Conservation (phyloP, 495 filamentous ascomycete genomes). For the Jackrogersella minutella region DNA sequence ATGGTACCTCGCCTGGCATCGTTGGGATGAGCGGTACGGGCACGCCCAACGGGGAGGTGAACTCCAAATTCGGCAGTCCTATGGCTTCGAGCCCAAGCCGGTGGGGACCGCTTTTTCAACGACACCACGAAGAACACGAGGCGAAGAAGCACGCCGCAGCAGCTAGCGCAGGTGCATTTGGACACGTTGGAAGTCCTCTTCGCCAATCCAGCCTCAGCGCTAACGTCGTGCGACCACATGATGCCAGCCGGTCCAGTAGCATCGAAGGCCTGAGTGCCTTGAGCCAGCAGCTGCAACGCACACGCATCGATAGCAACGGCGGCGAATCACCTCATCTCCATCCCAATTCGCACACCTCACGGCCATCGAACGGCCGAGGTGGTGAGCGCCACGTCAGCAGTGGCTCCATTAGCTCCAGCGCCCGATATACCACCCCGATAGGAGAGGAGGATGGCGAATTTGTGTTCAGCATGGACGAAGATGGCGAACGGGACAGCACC, state of each 20-base stretch:
- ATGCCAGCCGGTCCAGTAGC: slow-evolving; percentile 49
- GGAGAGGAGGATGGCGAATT: slow-evolving; percentile 77
- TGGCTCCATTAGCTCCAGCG: slow-evolving; percentile 58
- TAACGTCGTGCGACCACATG: slow-evolving; percentile 59
- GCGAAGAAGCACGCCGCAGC: slow-evolving; percentile 56
- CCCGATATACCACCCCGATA: slow-evolving; percentile 70
- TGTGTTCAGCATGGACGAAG: slow-evolving; percentile 86
- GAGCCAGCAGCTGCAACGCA: slow-evolving; percentile 72
- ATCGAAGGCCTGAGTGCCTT: slow-evolving; percentile 69
- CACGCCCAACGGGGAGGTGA: slow-evolving; percentile 53
- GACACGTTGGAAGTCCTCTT: slow-evolving; percentile 92
- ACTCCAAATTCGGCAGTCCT: slow-evolving; percentile 83
- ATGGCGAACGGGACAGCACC: slow-evolving; percentile 62
- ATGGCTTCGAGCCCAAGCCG: slow-evolving; percentile 80
- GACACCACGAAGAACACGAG: slow-evolving; percentile 78
- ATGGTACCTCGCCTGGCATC: slow-evolving; percentile 47
- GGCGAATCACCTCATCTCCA: slow-evolving; percentile 51
- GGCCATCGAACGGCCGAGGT: slow-evolving; percentile 46
- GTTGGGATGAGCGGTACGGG: slow-evolving; percentile 51
- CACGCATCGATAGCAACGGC: slow-evolving; percentile 55
- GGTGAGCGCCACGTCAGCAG: slow-evolving; percentile 62
- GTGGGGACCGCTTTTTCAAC: slow-evolving; percentile 83
- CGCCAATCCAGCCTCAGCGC: slow-evolving; percentile 85
- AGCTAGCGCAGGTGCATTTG: slow-evolving; percentile 67
- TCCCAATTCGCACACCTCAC: slow-evolving; percentile 45